Evolutionary conservation across 768 basidiomycete species (phyloP), one percentile per base, ranked within the genome.

Genomic region (Cubamyces sp.): DNA sequence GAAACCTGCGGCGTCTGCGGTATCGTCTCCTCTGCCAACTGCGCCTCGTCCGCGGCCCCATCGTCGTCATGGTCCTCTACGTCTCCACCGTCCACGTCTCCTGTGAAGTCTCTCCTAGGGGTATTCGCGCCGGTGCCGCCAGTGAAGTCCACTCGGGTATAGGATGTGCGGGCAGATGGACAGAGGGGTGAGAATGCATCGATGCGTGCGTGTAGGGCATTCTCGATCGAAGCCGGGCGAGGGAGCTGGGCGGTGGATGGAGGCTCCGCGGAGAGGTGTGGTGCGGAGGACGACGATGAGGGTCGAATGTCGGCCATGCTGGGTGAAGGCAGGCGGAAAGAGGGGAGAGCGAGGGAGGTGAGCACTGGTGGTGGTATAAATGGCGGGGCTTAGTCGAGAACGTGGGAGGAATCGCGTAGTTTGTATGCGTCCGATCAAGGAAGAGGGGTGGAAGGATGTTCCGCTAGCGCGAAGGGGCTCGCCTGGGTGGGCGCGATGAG

Each of bases 1-100:
- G 81, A 80, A 3, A 84, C 82, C 72, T 88, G 86, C 0, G 87
- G 86, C 7, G 79, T 83, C 66, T 86, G 86, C 4, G 87, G 88
- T 1, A 85, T 74, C 18, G 41, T 47, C 18, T 65, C 46, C 57
- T 66, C 61, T 3, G 43, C 58, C 26, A 58, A 23, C 56, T 46
- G 51, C 48, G 48, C 47, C 5, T 46, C 50, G 11, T 34, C 43
- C 34, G 51, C 39, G 41, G 23, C 58, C 2, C 37, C 61, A 21
- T 61, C 58, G 18, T 61, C 68, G 0, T 58, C 59, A 18, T 40
- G 54, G 9, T 66, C 64, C 16, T 64, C 64, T 6, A 15, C 66
- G 49, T 61, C 63, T 12, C 49, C 64, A 21, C 57, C 69, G 34
- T 57, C 62, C 26, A 59, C 57, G 19, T 63, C 66, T 39, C 47